Percentiles rank a stretch among this genome's conserved stretches.
phyloP scores from a whole-genome alignment of 352 stramenopile genomes.

The Globisporangium paroecandrum region DNA sequence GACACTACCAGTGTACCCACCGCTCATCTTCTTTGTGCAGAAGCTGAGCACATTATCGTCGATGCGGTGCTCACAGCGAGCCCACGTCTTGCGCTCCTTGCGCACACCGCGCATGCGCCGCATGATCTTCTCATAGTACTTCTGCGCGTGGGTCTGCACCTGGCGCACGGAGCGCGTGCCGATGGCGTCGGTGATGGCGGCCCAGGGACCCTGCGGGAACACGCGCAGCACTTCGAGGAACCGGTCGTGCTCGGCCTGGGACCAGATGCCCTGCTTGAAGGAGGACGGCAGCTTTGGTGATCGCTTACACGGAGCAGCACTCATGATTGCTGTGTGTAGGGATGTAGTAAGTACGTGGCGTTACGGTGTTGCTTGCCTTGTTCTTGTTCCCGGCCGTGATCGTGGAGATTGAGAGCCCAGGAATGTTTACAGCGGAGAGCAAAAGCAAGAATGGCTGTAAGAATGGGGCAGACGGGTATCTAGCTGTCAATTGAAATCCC shows the following conservation, averaged over 20 bases:
- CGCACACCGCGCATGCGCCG: slow-evolving; percentile 49
- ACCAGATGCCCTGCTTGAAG: no score
- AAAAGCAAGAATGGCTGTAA: no score
- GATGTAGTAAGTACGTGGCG: no score
- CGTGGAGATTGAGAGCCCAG: no score
- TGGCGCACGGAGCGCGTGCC: slow-evolving; percentile 53
- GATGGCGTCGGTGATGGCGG: slow-evolving; percentile 33
- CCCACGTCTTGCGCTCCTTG: slow-evolving; percentile 33
- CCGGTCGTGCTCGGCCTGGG: slow-evolving; percentile 47
- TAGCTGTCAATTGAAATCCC: no score
- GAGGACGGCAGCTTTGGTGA: no score
- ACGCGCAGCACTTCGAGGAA: slow-evolving; percentile 49
- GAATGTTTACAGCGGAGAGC: no score
- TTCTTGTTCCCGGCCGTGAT: no score
- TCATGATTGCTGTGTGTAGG: no score
- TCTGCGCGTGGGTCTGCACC: slow-evolving; percentile 61
- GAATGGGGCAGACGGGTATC: no score
- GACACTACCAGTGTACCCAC: background rate
- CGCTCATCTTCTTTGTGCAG: background rate
- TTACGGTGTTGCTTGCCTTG: no score
- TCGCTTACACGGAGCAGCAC: no score
- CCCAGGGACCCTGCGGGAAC: slow-evolving; percentile 45
- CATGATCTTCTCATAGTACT: slow-evolving; percentile 70
- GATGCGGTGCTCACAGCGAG: slow-evolving; percentile 56
- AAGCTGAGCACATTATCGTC: slow-evolving; percentile 30